phyloP scores from a whole-genome alignment of 371 early-diverging fungal species.

The Mucor ambiguus region DNA sequence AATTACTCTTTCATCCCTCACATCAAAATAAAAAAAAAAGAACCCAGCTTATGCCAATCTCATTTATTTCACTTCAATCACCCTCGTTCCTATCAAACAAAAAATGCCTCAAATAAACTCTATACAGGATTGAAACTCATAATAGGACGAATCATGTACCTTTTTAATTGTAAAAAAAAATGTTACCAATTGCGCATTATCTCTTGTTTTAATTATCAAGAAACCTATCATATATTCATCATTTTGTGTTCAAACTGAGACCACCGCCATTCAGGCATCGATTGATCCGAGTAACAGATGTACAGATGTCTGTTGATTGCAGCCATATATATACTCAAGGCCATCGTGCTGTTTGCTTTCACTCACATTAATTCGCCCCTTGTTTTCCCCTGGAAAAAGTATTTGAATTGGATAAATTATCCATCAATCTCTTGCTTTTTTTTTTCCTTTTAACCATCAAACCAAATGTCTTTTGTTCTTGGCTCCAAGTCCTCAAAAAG shows the following conservation, averaged over 20 bases:
- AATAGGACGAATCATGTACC: neutral
- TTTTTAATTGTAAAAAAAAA: neutral
- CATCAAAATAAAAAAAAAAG: neutral
- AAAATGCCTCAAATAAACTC: neutral
- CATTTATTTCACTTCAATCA: neutral
- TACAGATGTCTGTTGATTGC: too few relatives aligned
- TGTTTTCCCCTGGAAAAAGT: neutral
- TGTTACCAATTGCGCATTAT: neutral
- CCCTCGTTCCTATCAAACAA: neutral
- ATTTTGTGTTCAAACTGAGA: neutral
- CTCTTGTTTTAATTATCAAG: neutral
- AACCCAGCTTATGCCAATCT: neutral
- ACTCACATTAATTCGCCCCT: neutral
- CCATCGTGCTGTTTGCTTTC: too few relatives aligned
- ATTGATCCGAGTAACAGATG: neutral
- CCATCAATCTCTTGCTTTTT: neutral
- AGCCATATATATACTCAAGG: neutral
- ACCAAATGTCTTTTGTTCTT: neutral
- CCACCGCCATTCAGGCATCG: neutral
- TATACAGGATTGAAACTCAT: neutral
- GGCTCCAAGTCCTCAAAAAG: constrained; percentile 1
- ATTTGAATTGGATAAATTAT: neutral
- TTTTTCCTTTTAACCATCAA: neutral
- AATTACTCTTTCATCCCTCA: neutral
- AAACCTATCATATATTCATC: neutral